Percentiles rank a stretch among this genome's conserved stretches.
Evolutionary conservation across 495 filamentous ascomycete genomes (phyloP).

Genomic region (Aspergillus ostianus): DNA sequence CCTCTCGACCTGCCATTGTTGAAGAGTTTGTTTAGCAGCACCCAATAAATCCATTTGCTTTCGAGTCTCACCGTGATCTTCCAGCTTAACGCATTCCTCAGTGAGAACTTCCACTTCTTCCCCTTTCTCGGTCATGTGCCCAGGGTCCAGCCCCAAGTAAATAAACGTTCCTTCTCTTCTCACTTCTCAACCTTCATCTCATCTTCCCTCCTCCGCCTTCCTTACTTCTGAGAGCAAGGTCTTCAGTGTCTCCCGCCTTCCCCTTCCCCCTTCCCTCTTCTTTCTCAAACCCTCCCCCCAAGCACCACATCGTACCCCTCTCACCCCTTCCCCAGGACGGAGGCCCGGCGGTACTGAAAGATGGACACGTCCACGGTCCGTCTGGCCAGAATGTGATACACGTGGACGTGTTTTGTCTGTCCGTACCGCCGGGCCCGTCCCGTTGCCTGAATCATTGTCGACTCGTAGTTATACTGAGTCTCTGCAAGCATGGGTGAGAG

Average conservation of each 20-base stretch:
- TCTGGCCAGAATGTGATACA: conserved; percentile 66
- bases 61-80: not conserved
- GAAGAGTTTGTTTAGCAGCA: not conserved
- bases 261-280: too few relatives aligned
- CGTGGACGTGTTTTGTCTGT: conserved; percentile 62
- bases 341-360: conserved; percentile 44
- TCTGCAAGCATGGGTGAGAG: conserved; percentile 56
- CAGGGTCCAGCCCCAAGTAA: too few relatives aligned
- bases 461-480: conserved; percentile 57
- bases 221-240: not conserved
- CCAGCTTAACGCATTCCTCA: too few relatives aligned
- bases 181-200: too few relatives aligned
- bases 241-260: not conserved
- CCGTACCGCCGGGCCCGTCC: conserved; percentile 67
- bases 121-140: too few relatives aligned
- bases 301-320: conserved; percentile 12
- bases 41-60: not conserved
- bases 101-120: too few relatives aligned
- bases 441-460: conserved; percentile 66
- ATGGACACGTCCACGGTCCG: conserved; percentile 71
- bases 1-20: not conserved
- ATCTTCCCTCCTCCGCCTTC: too few relatives aligned
- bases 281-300: conserved; percentile 18
- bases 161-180: conserved; percentile 1
- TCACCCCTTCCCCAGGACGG: conserved; percentile 28